Evolutionary conservation across 1,284 basidiomycete genomes (phyloP).

Genomic region (Amylostereum chailletii): DNA sequence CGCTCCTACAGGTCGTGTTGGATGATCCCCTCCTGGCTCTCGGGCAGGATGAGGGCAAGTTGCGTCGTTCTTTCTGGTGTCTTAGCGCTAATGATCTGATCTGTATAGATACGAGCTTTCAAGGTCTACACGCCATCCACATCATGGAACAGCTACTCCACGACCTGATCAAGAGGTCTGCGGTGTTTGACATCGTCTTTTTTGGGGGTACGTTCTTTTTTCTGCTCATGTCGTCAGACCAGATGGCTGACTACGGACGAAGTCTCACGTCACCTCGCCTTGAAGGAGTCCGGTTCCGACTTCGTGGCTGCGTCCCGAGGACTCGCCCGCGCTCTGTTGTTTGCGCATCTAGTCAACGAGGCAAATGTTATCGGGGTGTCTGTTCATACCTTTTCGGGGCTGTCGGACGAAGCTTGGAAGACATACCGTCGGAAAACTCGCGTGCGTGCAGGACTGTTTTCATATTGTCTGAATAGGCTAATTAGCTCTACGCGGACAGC

Average conservation of each 20-base stretch:
- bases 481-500: conserved; percentile 29
- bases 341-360: conserved; percentile 43
- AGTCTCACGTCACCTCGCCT: conserved; percentile 34
- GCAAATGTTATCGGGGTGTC: conserved; percentile 29
- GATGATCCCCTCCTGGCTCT: conserved; percentile 50
- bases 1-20: conserved; percentile 49
- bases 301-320: conserved; percentile 35
- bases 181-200: conserved; percentile 58
- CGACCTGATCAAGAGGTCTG: conserved; percentile 39
- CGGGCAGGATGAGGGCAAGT: conserved; percentile 33
- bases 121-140: conserved; percentile 52
- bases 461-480: background rate
- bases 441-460: conserved; percentile 18
- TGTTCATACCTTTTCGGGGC: conserved; percentile 35
- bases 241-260: background rate
- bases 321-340: conserved; percentile 43
- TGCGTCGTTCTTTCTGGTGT: background rate
- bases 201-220: conserved; percentile 36
- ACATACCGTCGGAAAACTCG: conserved; percentile 32
- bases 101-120: conserved; percentile 42
- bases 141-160: conserved; percentile 41
- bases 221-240: background rate
- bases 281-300: conserved; percentile 25
- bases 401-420: conserved; percentile 40
- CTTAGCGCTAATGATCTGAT: background rate